Percentiles rank a stretch among this genome's conserved stretches.
phyloP scores from a whole-genome alignment of 1,284 basidiomycete genomes.

The Volvariella volvacea region DNA sequence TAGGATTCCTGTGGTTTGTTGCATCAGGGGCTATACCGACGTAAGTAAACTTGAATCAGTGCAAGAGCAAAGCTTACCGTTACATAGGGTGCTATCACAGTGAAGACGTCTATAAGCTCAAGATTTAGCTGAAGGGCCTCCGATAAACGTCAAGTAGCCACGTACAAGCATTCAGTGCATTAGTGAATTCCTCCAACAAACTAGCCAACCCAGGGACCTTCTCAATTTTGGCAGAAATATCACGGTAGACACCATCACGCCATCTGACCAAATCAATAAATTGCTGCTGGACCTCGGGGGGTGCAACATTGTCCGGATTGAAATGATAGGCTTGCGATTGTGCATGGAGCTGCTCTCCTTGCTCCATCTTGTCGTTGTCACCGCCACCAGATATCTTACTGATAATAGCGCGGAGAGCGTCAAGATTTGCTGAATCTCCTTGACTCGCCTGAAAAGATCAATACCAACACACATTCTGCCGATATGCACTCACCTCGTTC shows the following conservation, averaged over 20 bases:
- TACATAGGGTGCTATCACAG: conserved; percentile 63
- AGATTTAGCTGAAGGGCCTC: conserved; percentile 9
- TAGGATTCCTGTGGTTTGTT: conserved; percentile 51
- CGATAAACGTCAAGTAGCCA: conserved; percentile 6
- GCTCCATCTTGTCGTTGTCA: conserved; percentile 41
- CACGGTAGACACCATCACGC: conserved; percentile 55
- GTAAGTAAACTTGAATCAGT: neutral
- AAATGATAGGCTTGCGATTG: conserved; percentile 50
- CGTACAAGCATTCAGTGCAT: conserved; percentile 59
- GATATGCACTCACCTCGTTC: conserved; percentile 29
- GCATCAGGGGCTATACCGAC: conserved; percentile 44
- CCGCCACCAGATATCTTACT: conserved; percentile 44
- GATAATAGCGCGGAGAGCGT: conserved; percentile 41
- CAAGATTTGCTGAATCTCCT: conserved; percentile 28
- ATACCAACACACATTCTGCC: neutral
- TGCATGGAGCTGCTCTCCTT: conserved; percentile 46
- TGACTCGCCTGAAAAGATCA: conserved; percentile 18
- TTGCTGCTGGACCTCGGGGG: conserved; percentile 65
- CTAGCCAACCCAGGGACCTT: conserved; percentile 66
- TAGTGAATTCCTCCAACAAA: conserved; percentile 60
- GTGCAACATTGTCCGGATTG: conserved; percentile 52
- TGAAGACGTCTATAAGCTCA: conserved; percentile 48
- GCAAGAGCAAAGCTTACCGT: conserved; percentile 27
- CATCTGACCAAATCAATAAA: conserved; percentile 69
- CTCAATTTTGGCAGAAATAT: conserved; percentile 48